Base-by-base conservation (phyloP, 768 basidiomycete genomes). In the Boletus subparvulus region DNA sequence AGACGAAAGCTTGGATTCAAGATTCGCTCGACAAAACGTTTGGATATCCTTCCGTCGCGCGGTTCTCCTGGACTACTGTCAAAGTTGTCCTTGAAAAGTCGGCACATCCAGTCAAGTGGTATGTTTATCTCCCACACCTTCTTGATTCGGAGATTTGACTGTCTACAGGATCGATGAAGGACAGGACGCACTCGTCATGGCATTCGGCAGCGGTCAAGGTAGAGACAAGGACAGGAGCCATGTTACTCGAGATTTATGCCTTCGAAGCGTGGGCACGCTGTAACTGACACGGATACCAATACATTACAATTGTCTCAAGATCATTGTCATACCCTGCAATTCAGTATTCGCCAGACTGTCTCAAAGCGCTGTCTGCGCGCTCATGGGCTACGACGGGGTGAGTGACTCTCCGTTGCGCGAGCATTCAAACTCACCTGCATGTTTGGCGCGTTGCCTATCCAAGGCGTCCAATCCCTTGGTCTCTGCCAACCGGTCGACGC, bases 41-140 rank as follows among this genome's bases (percentile, higher is more conserved):
- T 68, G 97, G 97, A 6, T 96, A 85, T 65, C 96, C 96, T 0
- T 88, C 84, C 17, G 73, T 98, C 39, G 95, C 86, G 4, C 84
- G 97, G 17, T 98, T 98, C 74, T 94, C 91, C 2, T 99, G 97
- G 97, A 86, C 91, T 4, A 97, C 97, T 0, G 85, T 95, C 58
- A 94, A 94, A 67, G 81, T 91, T 2, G 70, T 86, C 3, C 74
- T 99, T 16, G 93, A 96, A 48, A 90, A 90, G 66, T 76, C 84
- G 39, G 96, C 83, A 0, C 87, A 92, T 69, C 64, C 77, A 2
- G 85, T 91, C 12, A 83, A 89, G 75, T 99, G 97, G 96, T 95
- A 37, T 4, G 66, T 56, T 52, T 35, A 36, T 28, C 33, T 54
- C n/a, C 35, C 19, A 17, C 14, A 32, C 3, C 17, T 26, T 12